A percentile compares a stretch with the other conserved stretches of the same genome.
phyloP scores from a whole-genome alignment of 73 alveolate genomes.

The Urostyla sp. region DNA sequence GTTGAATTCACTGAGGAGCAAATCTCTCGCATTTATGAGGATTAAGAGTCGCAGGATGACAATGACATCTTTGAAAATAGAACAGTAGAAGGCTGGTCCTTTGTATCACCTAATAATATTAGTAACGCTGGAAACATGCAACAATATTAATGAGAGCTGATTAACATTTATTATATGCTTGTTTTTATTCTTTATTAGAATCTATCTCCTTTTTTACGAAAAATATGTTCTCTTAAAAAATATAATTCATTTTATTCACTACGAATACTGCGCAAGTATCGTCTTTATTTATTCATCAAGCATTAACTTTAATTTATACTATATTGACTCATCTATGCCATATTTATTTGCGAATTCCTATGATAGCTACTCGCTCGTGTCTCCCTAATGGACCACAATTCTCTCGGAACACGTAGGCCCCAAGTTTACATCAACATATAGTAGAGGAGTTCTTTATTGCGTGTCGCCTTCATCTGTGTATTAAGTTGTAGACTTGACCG shows the following conservation, averaged over 20 bases:
- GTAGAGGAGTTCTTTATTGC: constrained; percentile 76
- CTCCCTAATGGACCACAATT: constrained; percentile 93
- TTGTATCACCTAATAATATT: neutral
- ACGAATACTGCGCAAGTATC: too few relatives aligned
- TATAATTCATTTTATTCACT: too few relatives aligned
- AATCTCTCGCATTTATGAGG: constrained; percentile 10
- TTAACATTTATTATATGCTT: too few relatives aligned
- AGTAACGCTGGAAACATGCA: too few relatives aligned
- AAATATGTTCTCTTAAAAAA: too few relatives aligned
- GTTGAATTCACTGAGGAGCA: constrained; percentile 20
- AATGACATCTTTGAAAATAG: constrained; percentile 29
- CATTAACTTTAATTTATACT: constrained; percentile 3
- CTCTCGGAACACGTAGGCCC: constrained; percentile 92
- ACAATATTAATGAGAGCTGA: too few relatives aligned
- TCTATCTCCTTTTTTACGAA: too few relatives aligned
- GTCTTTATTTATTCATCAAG: constrained; percentile 24
- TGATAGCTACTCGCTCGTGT: constrained; percentile 90
- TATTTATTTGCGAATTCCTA: constrained; percentile 72
- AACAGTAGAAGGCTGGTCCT: constrained; percentile 51
- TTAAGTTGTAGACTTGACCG: neutral
- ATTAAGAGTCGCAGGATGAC: constrained; percentile 18
- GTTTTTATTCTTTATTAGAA: too few relatives aligned
- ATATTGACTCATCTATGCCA: constrained; percentile 9
- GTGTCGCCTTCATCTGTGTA: neutral
- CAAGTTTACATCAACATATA: constrained; percentile 93